Evolutionary conservation across 169 alveolate genomes (phyloP), one percentile per base, ranked within the genome.

Genomic region (Babesia ovis): DNA sequence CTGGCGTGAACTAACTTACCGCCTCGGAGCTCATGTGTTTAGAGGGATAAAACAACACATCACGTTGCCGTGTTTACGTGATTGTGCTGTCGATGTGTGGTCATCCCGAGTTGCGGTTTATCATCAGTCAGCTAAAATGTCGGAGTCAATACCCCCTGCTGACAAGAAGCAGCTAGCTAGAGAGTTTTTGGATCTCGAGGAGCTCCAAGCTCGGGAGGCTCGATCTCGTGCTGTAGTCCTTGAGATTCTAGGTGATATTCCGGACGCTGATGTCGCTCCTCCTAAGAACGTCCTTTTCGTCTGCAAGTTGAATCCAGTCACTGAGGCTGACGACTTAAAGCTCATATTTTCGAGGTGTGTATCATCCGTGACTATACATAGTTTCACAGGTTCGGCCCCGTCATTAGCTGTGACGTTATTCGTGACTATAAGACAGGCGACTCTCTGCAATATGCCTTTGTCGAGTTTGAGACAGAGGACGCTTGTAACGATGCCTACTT

Each of bases 381-480:
- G 46, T 57, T 9, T 35, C 91, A 91, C 23, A 92, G 99, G 80
- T 98, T 97, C 79, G 99, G 99, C 0, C 91, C 91, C 22, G 94
- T 98, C 41, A 91, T 85, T 61, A 90, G 94, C 62, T 96, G 99
- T 71, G 95, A 96, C 73, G 95, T 98, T 27, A 94, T 98, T 35
- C 85, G 98, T 72, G 99, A 98, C 85, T 96, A 96, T 92, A 95
- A 96, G 84, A 97, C 99, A 0, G 99, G 99, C 22, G 97, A 96
- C 58, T 95, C 99, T 3, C 91, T 97, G 23, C 98, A 97, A 82
- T 97, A 98, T 85, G 99, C 98, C 22, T 98, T 98, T 85, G 93
- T 97, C 34, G 99, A 96, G 75, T 98, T 95, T 86, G 99, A 96
- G 82, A 94, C 94, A 54, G 95, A 94, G 45, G 95, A 95, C 46